Base-by-base conservation (phyloP, 148 eudicot genomes). In the Rhododendron williamsianum region DNA sequence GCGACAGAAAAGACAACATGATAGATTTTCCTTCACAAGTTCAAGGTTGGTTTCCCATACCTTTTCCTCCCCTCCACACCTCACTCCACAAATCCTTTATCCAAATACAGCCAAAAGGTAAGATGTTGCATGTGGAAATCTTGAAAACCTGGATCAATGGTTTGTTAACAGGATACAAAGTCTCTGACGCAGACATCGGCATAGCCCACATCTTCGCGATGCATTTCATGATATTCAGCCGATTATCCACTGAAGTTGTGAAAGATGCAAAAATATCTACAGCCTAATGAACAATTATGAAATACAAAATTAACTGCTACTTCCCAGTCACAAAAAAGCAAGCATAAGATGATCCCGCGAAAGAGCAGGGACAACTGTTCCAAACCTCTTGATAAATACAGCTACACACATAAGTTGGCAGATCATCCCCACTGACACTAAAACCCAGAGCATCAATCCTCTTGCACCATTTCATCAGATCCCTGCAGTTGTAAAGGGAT, bases 391-490 rank as follows among this genome's bases (percentile, higher is more conserved):
- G 89, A 90, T 86, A 94, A 63, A 96, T 96, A 82, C 89, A 87
- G 76, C 77, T 86, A 84, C 92, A 86, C 56, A 86, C 85, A 86
- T 87, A 88, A 80, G 89, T 76, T 16, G 99, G 86, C 84, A 91
- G 83, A 80, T 85, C 86, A 87, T 89, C 91, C 60, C 85, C 83
- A 23, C 76, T 74, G 87, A 90, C 83, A 86, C 80, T 85, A 80
- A 90, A 89, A 87, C 92, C 95, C 84, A 92, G 87, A 84, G 91
- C 93, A 38, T 90, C 84, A 84, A 97, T 88, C 91, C 99, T 92
- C 91, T 91, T 95, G 91, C 98, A 94, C 93, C 94, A 95, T 87
- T 95, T 97, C 41, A 97, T 81, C 10, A 97, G 93, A 92, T 97
- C 98, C 91, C 99, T 96, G 87, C 76, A 49, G 84, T 78, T 76